Evolutionary conservation across 345 rosid species (phyloP).

Genomic region (Sonneratia caseolaris): DNA sequence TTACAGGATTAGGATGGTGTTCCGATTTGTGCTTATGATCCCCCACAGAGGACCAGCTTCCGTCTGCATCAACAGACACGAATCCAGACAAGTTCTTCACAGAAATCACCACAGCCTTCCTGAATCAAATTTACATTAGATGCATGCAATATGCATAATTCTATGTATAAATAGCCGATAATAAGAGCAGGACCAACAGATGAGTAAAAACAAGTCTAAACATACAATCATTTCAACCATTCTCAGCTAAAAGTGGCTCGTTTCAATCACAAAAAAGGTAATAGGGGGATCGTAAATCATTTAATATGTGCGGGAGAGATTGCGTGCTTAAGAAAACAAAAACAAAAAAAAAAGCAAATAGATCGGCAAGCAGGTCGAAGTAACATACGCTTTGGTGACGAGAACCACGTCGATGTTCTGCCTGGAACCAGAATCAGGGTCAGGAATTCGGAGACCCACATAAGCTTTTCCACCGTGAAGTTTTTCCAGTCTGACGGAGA

Average conservation of each 20-base stretch:
- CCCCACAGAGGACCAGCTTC: constrained; percentile 69
- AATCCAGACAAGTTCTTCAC: constrained; percentile 71
- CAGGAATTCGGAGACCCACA: constrained; percentile 86
- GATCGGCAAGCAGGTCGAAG: neutral
- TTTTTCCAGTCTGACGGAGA: constrained; percentile 56
- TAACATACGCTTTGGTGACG: constrained; percentile 48
- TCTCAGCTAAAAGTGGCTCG: no score
- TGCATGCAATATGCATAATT: neutral
- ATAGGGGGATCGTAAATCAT: no score
- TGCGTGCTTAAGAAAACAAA: neutral
- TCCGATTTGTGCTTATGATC: constrained; percentile 31
- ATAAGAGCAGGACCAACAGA: neutral
- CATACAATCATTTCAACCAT: no score
- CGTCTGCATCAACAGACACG: constrained; percentile 50
- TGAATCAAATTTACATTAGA: constrained; percentile 13
- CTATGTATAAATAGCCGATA: neutral
- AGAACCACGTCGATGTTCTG: constrained; percentile 65
- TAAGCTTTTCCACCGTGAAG: constrained; percentile 74
- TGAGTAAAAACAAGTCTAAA: neutral
- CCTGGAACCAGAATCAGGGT: constrained; percentile 68
- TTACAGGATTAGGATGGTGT: constrained; percentile 60
- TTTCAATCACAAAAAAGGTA: no score
- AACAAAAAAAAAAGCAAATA: neutral
- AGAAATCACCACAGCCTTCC: constrained; percentile 61
- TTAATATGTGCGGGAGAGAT: neutral